phyloP scores from a whole-genome alignment of 2,329 filamentous ascomycete species.

The Calonectria montana region DNA sequence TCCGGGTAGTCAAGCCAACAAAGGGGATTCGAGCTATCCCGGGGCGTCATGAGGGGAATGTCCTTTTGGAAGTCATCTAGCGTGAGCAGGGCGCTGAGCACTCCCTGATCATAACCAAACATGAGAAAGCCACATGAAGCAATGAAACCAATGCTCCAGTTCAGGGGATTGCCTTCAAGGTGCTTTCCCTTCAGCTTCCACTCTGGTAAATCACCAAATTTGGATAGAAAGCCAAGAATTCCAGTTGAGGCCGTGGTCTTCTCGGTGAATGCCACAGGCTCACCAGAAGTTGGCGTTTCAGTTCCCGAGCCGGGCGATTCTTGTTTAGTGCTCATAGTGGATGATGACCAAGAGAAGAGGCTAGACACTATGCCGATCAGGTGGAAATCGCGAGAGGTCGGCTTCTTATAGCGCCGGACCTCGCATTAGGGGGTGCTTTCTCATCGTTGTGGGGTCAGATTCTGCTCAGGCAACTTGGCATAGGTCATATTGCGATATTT shows the following conservation, averaged over 20 bases:
- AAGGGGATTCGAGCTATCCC: not conserved
- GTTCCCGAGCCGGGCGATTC: not conserved
- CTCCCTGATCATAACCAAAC: constrained; percentile 46
- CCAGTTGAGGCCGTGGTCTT: not conserved
- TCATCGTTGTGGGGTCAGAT: not conserved
- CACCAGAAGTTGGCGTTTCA: not conserved
- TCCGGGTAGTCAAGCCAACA: not conserved
- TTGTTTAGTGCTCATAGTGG: not conserved
- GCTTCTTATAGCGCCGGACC: not conserved
- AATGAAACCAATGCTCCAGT: constrained; percentile 44
- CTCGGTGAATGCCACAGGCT: not conserved
- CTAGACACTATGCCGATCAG: not conserved
- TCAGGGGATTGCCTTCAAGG: constrained; percentile 36
- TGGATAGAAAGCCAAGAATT: not conserved
- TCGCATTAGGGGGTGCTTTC: not conserved
- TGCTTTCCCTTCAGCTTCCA: constrained; percentile 26
- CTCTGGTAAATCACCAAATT: not conserved
- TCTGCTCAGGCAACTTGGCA: not conserved
- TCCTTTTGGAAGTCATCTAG: not conserved
- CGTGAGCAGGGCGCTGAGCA: constrained; percentile 29
- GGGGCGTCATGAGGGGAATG: not conserved
- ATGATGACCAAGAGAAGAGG: too few relatives aligned
- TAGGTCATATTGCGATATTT: constrained; percentile 1
- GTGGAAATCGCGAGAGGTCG: not conserved
- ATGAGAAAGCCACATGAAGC: constrained; percentile 45